A percentile compares a stretch with the other conserved stretches of the same genome.
These are phyloP conservation scores for Phytophthora cactorum DNA, from an alignment of 352 stramenopile species.

Conservation along the genomic window DNA sequence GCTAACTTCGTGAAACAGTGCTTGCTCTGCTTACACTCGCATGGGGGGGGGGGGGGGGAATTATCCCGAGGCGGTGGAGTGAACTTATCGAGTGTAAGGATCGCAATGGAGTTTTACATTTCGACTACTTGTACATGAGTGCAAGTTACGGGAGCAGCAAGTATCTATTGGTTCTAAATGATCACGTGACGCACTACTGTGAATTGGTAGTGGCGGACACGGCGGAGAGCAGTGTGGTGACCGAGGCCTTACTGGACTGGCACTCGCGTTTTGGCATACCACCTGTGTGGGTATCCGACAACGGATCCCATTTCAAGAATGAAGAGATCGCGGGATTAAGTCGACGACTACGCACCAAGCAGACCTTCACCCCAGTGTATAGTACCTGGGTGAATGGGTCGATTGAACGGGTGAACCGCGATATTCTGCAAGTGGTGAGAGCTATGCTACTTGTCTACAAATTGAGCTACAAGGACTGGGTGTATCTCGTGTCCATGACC, in stretches of 20 bases:
- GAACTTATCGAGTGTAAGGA: neutral
- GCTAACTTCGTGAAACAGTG: neutral
- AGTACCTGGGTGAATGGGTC: neutral
- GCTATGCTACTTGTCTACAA: neutral
- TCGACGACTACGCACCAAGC: neutral
- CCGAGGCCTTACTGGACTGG: neutral
- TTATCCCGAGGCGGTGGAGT: neutral
- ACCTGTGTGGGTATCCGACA: neutral
- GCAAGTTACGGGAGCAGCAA: neutral
- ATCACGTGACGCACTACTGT: neutral
- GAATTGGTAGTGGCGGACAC: neutral
- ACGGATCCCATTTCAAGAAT: neutral
- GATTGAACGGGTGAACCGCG: neutral
- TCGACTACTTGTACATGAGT: neutral
- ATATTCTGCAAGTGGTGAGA: neutral
- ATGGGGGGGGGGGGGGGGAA: neutral
- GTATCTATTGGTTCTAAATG: neutral
- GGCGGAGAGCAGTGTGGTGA: neutral
- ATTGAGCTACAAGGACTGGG: neutral
- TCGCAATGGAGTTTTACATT: neutral
- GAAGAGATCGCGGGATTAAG: neutral
- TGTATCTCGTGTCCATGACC: neutral
- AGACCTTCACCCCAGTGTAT: neutral
- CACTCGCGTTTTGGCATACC: neutral
- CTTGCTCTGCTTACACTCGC: neutral